These are phyloP conservation scores for Rhypophila decipiens DNA, from an alignment of 495 filamentous ascomycete genomes.

Conservation along the genomic window DNA sequence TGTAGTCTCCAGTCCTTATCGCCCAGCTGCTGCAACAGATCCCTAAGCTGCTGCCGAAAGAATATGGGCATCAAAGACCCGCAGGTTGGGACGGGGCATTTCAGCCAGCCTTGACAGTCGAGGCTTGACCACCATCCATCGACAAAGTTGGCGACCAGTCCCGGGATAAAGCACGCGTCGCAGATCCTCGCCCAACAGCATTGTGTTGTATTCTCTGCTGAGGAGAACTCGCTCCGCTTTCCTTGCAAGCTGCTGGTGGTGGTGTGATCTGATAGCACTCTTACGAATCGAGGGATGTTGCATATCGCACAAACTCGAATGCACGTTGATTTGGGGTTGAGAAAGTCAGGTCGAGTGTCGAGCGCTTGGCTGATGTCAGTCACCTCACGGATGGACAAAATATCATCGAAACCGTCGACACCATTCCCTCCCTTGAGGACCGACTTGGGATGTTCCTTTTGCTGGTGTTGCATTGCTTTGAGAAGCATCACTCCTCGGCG, in stretches of 20 bases:
- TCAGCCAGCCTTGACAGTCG: slow-evolving; percentile 5
- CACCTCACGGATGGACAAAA: background rate
- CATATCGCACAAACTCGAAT: background rate
- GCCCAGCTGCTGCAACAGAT: background rate
- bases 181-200: background rate
- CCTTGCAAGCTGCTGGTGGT: background rate
- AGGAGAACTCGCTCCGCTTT: background rate
- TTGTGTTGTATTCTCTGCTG: background rate
- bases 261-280: background rate
- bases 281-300: background rate
- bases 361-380: background rate
- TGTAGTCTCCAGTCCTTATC: background rate
- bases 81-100: slow-evolving; percentile 6
- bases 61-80: background rate
- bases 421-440: no score
- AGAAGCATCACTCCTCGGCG: background rate
- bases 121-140: slow-evolving; percentile 12
- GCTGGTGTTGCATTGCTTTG: background rate
- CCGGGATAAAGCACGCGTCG: slow-evolving; percentile 2
- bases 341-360: background rate
- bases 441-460: background rate
- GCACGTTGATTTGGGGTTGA: background rate
- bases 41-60: background rate
- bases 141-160: background rate
- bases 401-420: background rate